Evolutionary conservation across 768 basidiomycete genomes (phyloP).

Genomic region (Polyporus arcularius): DNA sequence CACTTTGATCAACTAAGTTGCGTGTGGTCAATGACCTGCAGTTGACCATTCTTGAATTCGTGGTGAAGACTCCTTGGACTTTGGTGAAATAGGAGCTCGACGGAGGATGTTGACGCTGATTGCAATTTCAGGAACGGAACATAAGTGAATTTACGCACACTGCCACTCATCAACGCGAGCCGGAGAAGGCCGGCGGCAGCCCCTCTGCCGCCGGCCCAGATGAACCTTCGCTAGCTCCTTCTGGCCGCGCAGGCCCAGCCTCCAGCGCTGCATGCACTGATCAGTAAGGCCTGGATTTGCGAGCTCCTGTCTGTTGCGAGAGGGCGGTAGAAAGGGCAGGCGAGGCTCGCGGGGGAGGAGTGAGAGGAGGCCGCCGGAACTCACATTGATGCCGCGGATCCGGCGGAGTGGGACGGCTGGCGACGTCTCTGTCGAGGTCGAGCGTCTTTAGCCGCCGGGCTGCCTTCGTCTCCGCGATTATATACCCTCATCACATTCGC

Average conservation of each 20-base stretch:
- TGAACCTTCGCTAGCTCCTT: neutral
- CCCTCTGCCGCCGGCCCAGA: neutral
- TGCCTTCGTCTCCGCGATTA: neutral
- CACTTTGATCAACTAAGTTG: too few species aligned
- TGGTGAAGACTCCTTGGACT: too few species aligned
- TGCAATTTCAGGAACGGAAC: neutral
- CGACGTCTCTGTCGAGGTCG: neutral
- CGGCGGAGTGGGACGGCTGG: neutral
- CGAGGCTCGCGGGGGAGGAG: neutral
- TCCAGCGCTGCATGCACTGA: too few species aligned
- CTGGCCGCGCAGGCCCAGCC: too few species aligned
- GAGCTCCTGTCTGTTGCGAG: neutral
- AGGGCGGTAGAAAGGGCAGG: neutral
- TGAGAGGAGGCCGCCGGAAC: neutral
- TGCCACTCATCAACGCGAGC: neutral
- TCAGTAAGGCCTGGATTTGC: too few species aligned
- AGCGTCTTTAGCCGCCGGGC: neutral
- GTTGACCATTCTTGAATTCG: too few species aligned
- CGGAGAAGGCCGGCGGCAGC: slow-evolving; percentile 2
- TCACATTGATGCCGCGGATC: neutral
- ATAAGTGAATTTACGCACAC: neutral
- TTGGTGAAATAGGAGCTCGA: too few species aligned
- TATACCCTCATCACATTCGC: slow-evolving; percentile 3
- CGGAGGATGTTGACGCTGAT: too few species aligned
- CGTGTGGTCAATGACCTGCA: too few species aligned